phyloP scores from a whole-genome alignment of 2,329 filamentous ascomycete genomes.

The Mycocentrospora acerina region DNA sequence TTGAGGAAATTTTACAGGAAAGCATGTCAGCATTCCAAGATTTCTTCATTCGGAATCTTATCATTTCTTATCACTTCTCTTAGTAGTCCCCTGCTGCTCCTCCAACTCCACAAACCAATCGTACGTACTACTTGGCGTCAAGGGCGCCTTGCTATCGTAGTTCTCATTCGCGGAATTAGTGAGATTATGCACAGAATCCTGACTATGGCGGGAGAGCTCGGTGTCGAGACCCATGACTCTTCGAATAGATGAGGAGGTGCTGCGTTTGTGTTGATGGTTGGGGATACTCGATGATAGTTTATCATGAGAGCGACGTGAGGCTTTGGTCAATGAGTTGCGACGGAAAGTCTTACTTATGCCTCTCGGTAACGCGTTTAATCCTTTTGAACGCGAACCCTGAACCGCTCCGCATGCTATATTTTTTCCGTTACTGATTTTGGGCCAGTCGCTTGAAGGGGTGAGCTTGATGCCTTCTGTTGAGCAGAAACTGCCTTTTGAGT shows the following conservation, averaged over 20 bases:
- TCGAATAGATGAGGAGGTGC: constrained; percentile 15
- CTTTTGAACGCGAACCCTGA: constrained; percentile 11
- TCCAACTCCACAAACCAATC: constrained; percentile 24
- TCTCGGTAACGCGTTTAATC: constrained; percentile 7
- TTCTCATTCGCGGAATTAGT: constrained; percentile 8
- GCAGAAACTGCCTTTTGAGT: constrained; percentile 15
- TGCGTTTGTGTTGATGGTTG: constrained; percentile 11
- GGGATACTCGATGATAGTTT: neutral
- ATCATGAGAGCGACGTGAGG: no score
- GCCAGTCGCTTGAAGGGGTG: constrained; percentile 10
- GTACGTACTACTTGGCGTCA: constrained; percentile 7
- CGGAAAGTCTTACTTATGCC: no score
- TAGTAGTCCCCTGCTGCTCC: constrained; percentile 14
- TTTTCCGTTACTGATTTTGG: constrained; percentile 13
- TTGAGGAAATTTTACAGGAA: no score
- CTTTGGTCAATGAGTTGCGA: no score
- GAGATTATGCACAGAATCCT: constrained; percentile 30
- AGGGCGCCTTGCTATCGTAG: constrained; percentile 1
- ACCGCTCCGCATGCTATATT: constrained; percentile 4
- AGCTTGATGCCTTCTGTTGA: constrained; percentile 19
- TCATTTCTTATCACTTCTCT: constrained; percentile 6
- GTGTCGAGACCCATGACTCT: constrained; percentile 9
- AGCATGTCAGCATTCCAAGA: no score
- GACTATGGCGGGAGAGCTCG: constrained; percentile 17
- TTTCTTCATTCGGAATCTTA: no score